phyloP scores from a whole-genome alignment of 2,329 filamentous ascomycete species.

The Fusarium foetens region DNA sequence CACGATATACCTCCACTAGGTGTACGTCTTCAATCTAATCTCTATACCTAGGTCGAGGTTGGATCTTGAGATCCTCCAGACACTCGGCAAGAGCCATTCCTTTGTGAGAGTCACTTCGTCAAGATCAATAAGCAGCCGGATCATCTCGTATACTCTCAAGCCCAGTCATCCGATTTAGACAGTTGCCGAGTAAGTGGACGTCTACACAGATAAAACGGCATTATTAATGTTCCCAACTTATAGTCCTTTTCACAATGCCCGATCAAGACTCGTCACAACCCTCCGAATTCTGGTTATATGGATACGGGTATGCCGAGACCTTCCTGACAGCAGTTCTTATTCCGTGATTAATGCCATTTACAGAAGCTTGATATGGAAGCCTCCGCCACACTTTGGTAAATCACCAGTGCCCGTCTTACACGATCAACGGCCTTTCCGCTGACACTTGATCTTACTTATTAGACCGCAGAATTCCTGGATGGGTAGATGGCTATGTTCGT shows the following conservation, averaged over 20 bases:
- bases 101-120: neutral
- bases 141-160: neutral
- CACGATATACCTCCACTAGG: conserved; percentile 13
- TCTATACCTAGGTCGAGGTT: neutral
- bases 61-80: neutral
- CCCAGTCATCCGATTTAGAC: neutral
- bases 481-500: conserved; percentile 92
- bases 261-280: conserved; percentile 45
- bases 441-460: conserved; percentile 6
- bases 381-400: conserved; percentile 96
- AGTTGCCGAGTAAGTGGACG: neutral
- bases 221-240: conserved; percentile 27
- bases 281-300: conserved; percentile 92
- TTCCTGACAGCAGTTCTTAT: conserved; percentile 13
- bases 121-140: neutral
- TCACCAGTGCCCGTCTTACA: conserved; percentile 54
- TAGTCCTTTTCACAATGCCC: conserved; percentile 50
- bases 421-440: conserved; percentile 4
- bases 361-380: conserved; percentile 96
- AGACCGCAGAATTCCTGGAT: conserved; percentile 89
- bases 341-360: conserved; percentile 6
- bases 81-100: neutral
- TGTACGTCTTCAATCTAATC: neutral
- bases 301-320: conserved; percentile 78
- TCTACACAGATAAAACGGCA: neutral